These are phyloP conservation scores for Pseudonitzschia multistriata DNA, from an alignment of 108 stramenopile genomes.

Conservation along the genomic window DNA sequence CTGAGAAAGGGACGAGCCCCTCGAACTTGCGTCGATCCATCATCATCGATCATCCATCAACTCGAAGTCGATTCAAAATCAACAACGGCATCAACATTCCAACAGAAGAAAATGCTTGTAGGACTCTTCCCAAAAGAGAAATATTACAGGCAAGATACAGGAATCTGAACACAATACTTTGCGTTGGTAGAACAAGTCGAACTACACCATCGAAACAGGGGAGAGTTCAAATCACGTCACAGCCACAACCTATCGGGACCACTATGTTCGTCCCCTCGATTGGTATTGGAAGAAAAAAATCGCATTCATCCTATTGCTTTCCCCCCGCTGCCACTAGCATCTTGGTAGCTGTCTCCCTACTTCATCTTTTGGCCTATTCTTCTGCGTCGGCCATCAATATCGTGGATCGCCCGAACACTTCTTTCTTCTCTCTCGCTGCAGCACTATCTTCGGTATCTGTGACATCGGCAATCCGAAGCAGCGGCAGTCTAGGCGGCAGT, in stretches of 20 bases:
- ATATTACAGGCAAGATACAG: no score
- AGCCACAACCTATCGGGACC: neutral
- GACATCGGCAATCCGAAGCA: neutral
- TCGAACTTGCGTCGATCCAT: no score
- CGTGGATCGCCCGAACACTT: neutral
- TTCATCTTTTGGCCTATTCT: neutral
- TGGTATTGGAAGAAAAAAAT: neutral
- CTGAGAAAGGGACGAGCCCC: no score
- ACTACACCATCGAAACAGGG: neutral
- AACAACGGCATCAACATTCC: no score
- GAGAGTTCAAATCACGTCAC: no score
- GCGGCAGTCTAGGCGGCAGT: neutral
- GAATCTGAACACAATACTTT: no score
- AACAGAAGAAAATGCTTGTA: no score
- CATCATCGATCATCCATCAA: no score
- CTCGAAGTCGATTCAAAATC: no score
- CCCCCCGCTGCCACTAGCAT: neutral
- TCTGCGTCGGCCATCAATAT: neutral
- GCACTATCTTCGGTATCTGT: neutral
- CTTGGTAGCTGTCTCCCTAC: neutral
- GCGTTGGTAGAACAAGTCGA: neutral
- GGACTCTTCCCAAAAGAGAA: no score
- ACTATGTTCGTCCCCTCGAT: neutral
- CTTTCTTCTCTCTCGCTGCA: neutral
- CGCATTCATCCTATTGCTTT: neutral